Base-by-base conservation (phyloP, 179 eudicot species). In the Heliamphora pulchella region DNA sequence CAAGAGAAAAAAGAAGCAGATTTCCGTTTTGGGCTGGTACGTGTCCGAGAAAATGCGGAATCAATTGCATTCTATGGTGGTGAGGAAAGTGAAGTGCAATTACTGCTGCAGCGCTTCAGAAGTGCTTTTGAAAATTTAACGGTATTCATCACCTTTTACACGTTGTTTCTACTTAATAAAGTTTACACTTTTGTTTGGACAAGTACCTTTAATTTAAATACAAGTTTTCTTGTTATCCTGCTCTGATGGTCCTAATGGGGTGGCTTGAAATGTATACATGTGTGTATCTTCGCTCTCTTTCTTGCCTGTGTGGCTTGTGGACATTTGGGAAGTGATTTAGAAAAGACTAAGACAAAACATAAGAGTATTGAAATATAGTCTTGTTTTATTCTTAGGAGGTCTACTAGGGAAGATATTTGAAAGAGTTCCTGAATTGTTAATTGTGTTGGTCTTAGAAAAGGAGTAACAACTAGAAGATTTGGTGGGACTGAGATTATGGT, bases 1-100 rank as follows among this genome's bases (percentile, higher is more conserved):
- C 99, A 96, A 96, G 99, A 96, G 86, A 94, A 96, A 82, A 96
- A 92, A 83, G 99, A 96, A 92, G 99, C 99, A 80, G 98, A 96
- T 83, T 96, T 96, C 62, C 96, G 99, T 79, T 96, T 94, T 87
- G 99, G 99, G 58, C 94, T 96, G 79, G 99, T 96, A n/a, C 99
- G 99, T 71, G 89, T 96, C 65, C 88, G 99, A 84, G 99, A 96
- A 87, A 96, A 96, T 89, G 98, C 99, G 67, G 99, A 96, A 88
- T 96, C 99, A 58, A 96, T 96, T 87, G 99, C 98, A 84, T 96
- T 94, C 82, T 96, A 96, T 77, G 92, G 93, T 47, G 99, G 99
- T 17, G 99, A 96, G 89, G 96, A 90, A 83, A 94, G 92, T 82
- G 99, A 96, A 86, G 81, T 88, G 88, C 94, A 91, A 87, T 85